Conservation (phyloP, 129 eudicot genomes). For the Flaveria robusta region DNA sequence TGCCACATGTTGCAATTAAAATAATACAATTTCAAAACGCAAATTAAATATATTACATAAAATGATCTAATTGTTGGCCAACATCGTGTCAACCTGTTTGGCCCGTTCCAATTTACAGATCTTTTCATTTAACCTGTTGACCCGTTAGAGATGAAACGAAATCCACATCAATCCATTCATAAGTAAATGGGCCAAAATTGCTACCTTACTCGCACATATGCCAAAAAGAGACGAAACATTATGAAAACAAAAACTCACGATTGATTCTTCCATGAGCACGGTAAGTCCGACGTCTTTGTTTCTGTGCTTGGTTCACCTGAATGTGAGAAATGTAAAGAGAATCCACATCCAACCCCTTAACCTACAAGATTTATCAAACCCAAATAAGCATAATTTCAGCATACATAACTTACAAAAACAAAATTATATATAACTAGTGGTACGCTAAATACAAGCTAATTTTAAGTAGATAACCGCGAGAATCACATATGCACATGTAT, state of each 20-base stretch:
- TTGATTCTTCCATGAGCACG: slow-evolving; percentile 73
- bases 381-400: not conserved
- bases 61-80: not conserved
- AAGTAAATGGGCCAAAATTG: too few relatives aligned
- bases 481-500: too few relatives aligned
- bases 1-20: not conserved
- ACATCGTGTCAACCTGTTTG: not conserved
- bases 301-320: slow-evolving; percentile 65
- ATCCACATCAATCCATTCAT: too few relatives aligned
- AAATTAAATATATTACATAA: not conserved
- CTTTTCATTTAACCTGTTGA: too few relatives aligned
- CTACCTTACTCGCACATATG: not conserved
- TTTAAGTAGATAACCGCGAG: too few relatives aligned
- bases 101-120: too few relatives aligned
- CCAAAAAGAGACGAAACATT: not conserved
- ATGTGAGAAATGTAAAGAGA: slow-evolving; percentile 63
- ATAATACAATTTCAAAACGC: not conserved
- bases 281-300: slow-evolving; percentile 61
- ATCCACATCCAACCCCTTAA: slow-evolving; percentile 67
- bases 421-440: not conserved
- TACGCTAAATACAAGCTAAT: too few relatives aligned
- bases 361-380: slow-evolving; percentile 30
- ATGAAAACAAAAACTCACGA: slow-evolving; percentile 40
- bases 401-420: not conserved
- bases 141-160: too few relatives aligned